Evolutionary conservation across 306 rosid species (phyloP).

Genomic region (Trifolium fragiferum): DNA sequence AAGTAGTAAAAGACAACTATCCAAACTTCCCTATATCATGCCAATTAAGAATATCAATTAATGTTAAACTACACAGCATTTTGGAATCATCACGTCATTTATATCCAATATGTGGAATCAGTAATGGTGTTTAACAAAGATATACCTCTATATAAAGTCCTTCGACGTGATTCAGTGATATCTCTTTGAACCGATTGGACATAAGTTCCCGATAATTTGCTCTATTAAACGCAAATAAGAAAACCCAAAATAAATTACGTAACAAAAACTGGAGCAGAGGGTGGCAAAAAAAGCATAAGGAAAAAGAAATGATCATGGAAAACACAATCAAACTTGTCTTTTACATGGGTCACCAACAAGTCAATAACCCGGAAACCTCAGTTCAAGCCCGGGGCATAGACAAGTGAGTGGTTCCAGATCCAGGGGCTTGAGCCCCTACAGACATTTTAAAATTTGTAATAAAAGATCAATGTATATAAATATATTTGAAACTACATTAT

Average conservation of each 20-base stretch:
- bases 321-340: constrained; percentile 29
- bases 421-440: too few species aligned
- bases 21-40: too few species aligned
- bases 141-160: constrained; percentile 59
- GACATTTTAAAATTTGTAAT: too few species aligned
- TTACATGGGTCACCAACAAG: constrained; percentile 9
- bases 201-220: constrained; percentile 48
- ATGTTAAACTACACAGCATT: constrained; percentile 13
- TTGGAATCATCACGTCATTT: constrained; percentile 6
- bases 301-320: constrained; percentile 1
- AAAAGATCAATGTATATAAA: too few species aligned
- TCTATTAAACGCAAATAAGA: constrained; percentile 44
- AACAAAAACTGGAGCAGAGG: constrained; percentile 8
- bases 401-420: too few species aligned
- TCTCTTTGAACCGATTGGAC: constrained; percentile 49
- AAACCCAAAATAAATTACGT: not conserved
- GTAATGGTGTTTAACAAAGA: constrained; percentile 22
- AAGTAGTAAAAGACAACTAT: constrained; percentile 25
- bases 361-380: constrained; percentile 26
- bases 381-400: not conserved
- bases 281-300: not conserved
- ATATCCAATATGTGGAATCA: constrained; percentile 10
- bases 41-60: constrained; percentile 17
- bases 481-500: too few species aligned
- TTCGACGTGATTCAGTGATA: constrained; percentile 52